Percentiles rank a stretch among this genome's conserved stretches.
Conservation (phyloP, 371 early-diverging fungal genomes). For the Mucor saturninus region DNA sequence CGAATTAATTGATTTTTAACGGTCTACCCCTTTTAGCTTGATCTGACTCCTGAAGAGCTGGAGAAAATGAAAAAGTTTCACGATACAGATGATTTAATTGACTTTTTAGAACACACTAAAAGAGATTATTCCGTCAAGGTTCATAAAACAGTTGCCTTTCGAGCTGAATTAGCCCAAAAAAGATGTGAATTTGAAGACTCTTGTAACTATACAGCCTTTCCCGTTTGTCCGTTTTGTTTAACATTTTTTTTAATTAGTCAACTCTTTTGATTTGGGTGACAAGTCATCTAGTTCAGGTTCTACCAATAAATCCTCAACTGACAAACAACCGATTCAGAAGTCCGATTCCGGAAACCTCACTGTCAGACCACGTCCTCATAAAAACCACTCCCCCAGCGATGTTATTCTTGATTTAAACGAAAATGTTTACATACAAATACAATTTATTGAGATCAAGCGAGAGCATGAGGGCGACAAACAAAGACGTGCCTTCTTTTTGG, state of each 20-base stretch:
- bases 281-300: background rate
- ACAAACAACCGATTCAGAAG: constrained; percentile 4
- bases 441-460: constrained; percentile 11
- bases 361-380: constrained; percentile 11
- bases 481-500: constrained; percentile 35
- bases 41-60: constrained; percentile 36
- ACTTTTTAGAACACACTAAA: constrained; percentile 44
- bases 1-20: background rate
- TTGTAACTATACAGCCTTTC: background rate
- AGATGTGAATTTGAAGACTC: constrained; percentile 9
- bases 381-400: constrained; percentile 14
- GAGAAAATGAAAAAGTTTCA: constrained; percentile 22
- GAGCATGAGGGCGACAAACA: constrained; percentile 22
- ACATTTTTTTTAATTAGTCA: constrained; percentile 9
- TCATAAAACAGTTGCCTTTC: constrained; percentile 43
- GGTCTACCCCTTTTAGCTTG: constrained; percentile 17
- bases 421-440: constrained; percentile 49
- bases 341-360: constrained; percentile 11
- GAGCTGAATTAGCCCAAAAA: constrained; percentile 5
- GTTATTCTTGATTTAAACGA: constrained; percentile 41
- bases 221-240: no score
- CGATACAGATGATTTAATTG: constrained; percentile 49
- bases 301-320: background rate
- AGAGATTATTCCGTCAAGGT: constrained; percentile 48
- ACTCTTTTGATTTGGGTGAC: constrained; percentile 15